Base-by-base conservation (phyloP, 2,329 filamentous ascomycete genomes). In the Colletotrichum scovillei region DNA sequence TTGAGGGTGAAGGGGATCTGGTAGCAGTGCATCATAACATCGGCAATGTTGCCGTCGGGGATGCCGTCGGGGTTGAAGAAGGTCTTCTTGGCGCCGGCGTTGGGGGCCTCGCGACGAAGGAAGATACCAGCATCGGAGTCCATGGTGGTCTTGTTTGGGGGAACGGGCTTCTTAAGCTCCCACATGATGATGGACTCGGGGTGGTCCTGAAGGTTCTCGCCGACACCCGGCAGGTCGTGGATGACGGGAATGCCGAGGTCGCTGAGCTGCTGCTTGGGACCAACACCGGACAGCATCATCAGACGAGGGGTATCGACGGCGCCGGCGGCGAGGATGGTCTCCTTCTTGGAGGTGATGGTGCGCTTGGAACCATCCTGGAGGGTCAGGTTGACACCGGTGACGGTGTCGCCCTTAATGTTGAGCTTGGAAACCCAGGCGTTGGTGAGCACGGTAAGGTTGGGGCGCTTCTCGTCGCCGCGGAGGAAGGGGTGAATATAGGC, bases 1-100 rank as follows among this genome's bases (percentile, higher is more conserved):
- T 97, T 97, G 77, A 95, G 90, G 75, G 92, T 94, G 85, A 97
- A 97, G 67, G 95, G 95, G 77, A 97, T 97, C 84, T 97, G 95
- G 87, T 97, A 97, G 89, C 95, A 97, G 86, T 97, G 95, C 93
- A 97, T 97, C 95, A 97, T 97, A 79, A 97, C 85, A 80, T 98
- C 95, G 75, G 93, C 93, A 68, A 94, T 92, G 74, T 93, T 89
- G 65, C 93, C 93, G 77, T 97, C 94, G 2, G 85, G 81, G 53
- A 89, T 79, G 6, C 81, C 83, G n/a, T 83, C 79, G 19, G 87
- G 86, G 76, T 87, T 88, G 75, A 88, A 87, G 7, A 84, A 82
- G 14, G 80, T 81, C 74, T 84, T 83, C 75, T 85, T 85, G 69
- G 89, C 89, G 4, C 88, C 89, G 2, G 94, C 93, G 79, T 95